A percentile compares a stretch with the other conserved stretches of the same genome.
phyloP scores from a whole-genome alignment of 805 yeast species.

The Metschnikowia continentalis region DNA sequence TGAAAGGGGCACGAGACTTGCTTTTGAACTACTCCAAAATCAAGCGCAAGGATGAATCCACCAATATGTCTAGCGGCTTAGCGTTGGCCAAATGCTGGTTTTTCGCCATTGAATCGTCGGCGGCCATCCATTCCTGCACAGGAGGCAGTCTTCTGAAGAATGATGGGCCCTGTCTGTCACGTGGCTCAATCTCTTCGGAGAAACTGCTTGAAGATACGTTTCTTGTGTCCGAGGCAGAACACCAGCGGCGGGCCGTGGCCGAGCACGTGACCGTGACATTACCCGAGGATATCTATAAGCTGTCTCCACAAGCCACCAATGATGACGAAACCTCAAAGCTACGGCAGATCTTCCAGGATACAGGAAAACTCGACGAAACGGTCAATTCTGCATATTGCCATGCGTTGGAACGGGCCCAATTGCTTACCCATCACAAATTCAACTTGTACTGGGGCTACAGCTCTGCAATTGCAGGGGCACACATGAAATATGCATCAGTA shows the following conservation, averaged over 20 bases:
- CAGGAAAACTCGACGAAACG: slow-evolving; percentile 27
- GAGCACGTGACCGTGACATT: background rate
- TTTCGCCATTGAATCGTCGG: slow-evolving; percentile 24
- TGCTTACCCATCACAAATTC: slow-evolving; percentile 22
- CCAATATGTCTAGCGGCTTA: slow-evolving; percentile 19
- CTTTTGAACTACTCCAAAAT: slow-evolving; percentile 17
- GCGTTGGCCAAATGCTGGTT: slow-evolving; percentile 27
- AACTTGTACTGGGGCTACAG: slow-evolving; percentile 34
- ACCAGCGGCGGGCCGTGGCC: background rate
- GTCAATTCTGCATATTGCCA: slow-evolving; percentile 29
- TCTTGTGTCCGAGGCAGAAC: background rate
- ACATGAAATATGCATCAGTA: slow-evolving; percentile 24
- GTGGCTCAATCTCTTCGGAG: background rate
- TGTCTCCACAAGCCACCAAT: slow-evolving; percentile 4
- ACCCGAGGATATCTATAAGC: slow-evolving; percentile 4
- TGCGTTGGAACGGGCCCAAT: slow-evolving; percentile 26
- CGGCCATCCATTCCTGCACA: slow-evolving; percentile 16
- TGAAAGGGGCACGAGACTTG: slow-evolving; percentile 25
- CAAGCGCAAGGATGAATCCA: slow-evolving; percentile 5
- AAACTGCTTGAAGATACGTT: background rate
- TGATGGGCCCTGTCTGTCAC: slow-evolving; percentile 1
- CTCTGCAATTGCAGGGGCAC: slow-evolving; percentile 22
- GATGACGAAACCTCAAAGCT: slow-evolving; percentile 5
- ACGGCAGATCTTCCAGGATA: slow-evolving; percentile 24
- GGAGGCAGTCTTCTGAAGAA: slow-evolving; percentile 13